Evolutionary conservation across 768 basidiomycete genomes (phyloP).

Genomic region (Cystofilobasidium macerans): DNA sequence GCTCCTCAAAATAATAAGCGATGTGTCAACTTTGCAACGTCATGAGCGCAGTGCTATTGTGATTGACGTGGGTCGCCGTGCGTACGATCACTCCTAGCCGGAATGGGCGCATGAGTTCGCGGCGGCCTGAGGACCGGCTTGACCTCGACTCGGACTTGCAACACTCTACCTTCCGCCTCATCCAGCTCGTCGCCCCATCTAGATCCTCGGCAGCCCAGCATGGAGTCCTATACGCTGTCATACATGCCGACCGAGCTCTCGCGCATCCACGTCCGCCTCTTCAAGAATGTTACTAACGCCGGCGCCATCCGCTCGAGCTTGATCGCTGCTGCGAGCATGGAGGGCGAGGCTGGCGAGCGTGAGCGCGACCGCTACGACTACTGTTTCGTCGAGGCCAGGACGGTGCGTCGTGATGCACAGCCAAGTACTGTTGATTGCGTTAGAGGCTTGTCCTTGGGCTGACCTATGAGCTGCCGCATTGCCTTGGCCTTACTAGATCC

Average conservation of each 20-base stretch:
- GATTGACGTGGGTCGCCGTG: no score
- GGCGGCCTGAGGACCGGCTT: no score
- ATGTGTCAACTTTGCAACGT: no score
- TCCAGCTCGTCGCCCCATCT: background rate
- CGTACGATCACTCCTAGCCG: no score
- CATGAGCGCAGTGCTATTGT: no score
- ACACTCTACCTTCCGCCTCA: background rate
- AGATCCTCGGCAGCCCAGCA: slow-evolving; percentile 21
- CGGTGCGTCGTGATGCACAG: slow-evolving; percentile 49
- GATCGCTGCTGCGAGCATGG: slow-evolving; percentile 54
- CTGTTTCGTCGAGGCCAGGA: slow-evolving; percentile 74
- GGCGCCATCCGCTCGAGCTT: slow-evolving; percentile 54
- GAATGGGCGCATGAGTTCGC: no score
- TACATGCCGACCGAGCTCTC: slow-evolving; percentile 31
- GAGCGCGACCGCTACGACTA: slow-evolving; percentile 75
- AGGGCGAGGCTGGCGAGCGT: slow-evolving; percentile 49
- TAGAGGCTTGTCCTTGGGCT: background rate
- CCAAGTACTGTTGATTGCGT: background rate
- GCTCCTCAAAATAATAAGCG: no score
- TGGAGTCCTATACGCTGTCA: slow-evolving; percentile 39
- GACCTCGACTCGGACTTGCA: background rate
- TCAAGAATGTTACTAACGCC: slow-evolving; percentile 56
- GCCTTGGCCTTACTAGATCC: slow-evolving; percentile 48
- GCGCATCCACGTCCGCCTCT: slow-evolving; percentile 50
- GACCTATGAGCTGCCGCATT: background rate